phyloP scores from a whole-genome alignment of 2,329 filamentous ascomycete genomes.

The Sporothrix globosa region DNA sequence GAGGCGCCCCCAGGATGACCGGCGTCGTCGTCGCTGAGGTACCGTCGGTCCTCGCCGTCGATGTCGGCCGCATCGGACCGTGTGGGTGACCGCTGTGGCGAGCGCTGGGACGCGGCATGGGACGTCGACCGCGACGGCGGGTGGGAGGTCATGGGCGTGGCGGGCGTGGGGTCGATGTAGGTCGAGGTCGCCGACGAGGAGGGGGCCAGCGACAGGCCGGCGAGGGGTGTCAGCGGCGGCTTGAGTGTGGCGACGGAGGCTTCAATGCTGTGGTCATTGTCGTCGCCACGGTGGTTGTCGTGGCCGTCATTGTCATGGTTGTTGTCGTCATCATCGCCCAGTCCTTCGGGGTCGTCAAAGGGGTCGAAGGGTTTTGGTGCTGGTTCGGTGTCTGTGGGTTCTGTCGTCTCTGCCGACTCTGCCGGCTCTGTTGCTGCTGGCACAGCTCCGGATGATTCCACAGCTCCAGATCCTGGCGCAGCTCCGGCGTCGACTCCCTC shows the following conservation, averaged over 20 bases:
- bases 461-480: constrained; percentile 4
- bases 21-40: constrained; percentile 60
- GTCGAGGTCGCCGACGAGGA: constrained; percentile 50
- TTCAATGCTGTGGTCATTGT: constrained; percentile 23
- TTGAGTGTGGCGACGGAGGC: constrained; percentile 55
- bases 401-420: neutral
- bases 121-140: constrained; percentile 64
- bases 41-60: constrained; percentile 57
- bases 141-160: constrained; percentile 57
- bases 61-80: constrained; percentile 52
- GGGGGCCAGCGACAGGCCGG: constrained; percentile 52
- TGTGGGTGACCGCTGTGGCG: constrained; percentile 48
- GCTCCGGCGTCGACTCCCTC: neutral
- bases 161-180: constrained; percentile 63
- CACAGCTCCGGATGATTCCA: neutral
- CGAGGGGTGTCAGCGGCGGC: constrained; percentile 49
- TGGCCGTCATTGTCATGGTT: neutral
- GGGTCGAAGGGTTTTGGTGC: constrained; percentile 26
- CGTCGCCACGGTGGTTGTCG: neutral
- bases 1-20: neutral
- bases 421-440: neutral
- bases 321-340: neutral
- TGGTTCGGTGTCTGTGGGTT: neutral
- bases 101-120: constrained; percentile 53
- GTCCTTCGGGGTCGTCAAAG: constrained; percentile 30